Conservation (phyloP, 2,329 filamentous ascomycete species). For the Diaporthe sp. region DNA sequence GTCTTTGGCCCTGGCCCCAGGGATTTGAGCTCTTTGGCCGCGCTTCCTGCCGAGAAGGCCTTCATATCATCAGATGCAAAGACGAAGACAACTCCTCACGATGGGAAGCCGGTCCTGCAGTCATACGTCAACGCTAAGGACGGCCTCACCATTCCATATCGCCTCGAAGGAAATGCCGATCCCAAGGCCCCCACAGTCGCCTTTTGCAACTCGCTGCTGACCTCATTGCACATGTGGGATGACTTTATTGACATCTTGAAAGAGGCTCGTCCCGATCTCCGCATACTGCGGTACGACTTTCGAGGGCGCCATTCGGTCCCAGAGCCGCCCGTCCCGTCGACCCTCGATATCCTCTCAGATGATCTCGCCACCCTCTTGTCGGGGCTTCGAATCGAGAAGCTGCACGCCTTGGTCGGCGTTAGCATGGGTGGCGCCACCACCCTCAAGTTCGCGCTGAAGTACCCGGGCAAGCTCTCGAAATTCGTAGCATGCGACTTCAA, state of each 20-base stretch:
- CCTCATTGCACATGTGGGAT: conserved; percentile 86
- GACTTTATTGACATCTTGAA: conserved; percentile 75
- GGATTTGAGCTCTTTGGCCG: conserved; percentile 72
- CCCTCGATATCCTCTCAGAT: conserved; percentile 74
- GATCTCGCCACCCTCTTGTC: conserved; percentile 78
- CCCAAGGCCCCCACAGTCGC: conserved; percentile 79
- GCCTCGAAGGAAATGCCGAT: conserved; percentile 79
- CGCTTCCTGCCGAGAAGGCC: conserved; percentile 58
- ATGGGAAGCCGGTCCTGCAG: conserved; percentile 66
- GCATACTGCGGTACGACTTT: conserved; percentile 82
- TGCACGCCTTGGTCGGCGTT: conserved; percentile 80
- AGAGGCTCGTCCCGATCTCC: conserved; percentile 72
- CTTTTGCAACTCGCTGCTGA: conserved; percentile 85
- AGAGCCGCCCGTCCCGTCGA: conserved; percentile 64
- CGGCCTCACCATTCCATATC: conserved; percentile 77
- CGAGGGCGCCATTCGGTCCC: conserved; percentile 74
- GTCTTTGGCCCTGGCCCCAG: conserved; percentile 82
- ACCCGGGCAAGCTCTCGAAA: conserved; percentile 69
- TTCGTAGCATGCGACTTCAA: conserved; percentile 88
- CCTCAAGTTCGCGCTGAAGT: conserved; percentile 77
- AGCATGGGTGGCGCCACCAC: conserved; percentile 85
- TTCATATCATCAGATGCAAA: conserved; percentile 69
- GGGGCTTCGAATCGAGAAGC: conserved; percentile 76
- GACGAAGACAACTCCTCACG: conserved; percentile 67
- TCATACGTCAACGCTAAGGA: conserved; percentile 79